phyloP scores from a whole-genome alignment of 805 yeast species.

The Barnettozyma salicaria region DNA sequence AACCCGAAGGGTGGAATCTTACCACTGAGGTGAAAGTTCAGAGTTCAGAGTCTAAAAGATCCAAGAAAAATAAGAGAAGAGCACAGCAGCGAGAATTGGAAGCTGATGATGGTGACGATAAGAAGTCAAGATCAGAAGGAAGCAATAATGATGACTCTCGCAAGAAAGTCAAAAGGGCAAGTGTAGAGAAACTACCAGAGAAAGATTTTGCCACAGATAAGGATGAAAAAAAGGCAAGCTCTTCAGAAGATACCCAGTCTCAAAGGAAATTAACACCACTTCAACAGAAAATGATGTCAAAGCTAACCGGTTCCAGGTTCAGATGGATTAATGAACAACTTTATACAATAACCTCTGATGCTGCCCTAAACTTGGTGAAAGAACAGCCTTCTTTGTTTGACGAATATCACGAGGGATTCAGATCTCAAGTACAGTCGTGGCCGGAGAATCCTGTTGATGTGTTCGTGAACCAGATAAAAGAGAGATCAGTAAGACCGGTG shows the following conservation, averaged over 20 bases:
- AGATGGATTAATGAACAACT: slow-evolving; percentile 97
- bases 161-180: not conserved
- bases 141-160: slow-evolving; percentile 7
- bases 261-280: slow-evolving; percentile 66
- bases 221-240: slow-evolving; percentile 11
- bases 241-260: slow-evolving; percentile 20
- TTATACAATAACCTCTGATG: slow-evolving; percentile 78
- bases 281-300: slow-evolving; percentile 94
- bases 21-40: slow-evolving; percentile 48
- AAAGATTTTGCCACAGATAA: slow-evolving; percentile 1
- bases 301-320: slow-evolving; percentile 89
- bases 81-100: slow-evolving; percentile 21
- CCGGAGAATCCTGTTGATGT: slow-evolving; percentile 98
- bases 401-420: slow-evolving; percentile 92
- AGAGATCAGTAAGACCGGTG: slow-evolving; percentile 56
- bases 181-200: slow-evolving; percentile 2
- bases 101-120: slow-evolving; percentile 4
- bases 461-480: slow-evolving; percentile 65
- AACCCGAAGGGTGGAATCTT: slow-evolving; percentile 80
- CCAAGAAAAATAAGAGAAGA: slow-evolving; percentile 26
- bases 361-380: slow-evolving; percentile 65
- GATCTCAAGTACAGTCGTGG: slow-evolving; percentile 94
- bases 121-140: slow-evolving; percentile 7
- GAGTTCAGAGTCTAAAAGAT: slow-evolving; percentile 25
- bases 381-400: slow-evolving; percentile 86